Conservation (phyloP, 2,329 filamentous ascomycete genomes). For the Neonectria coccinea region DNA sequence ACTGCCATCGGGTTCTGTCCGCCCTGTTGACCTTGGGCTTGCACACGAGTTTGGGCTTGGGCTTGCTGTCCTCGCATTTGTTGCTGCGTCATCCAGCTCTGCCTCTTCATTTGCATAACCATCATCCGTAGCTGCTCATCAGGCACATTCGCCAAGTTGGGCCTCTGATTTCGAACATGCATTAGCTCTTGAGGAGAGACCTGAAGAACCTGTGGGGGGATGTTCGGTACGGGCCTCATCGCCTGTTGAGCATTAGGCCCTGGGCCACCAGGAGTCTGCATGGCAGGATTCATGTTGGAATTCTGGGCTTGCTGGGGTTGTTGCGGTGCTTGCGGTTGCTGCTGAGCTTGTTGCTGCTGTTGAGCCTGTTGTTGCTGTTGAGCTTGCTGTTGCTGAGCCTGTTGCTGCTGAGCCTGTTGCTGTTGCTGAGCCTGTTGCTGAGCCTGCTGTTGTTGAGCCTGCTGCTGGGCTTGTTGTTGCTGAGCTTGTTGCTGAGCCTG, state of each 20-base stretch:
- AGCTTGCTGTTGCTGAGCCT: conserved; percentile 37
- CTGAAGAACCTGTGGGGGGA: conserved; percentile 50
- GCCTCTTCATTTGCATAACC: conserved; percentile 51
- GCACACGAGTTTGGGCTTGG: conserved; percentile 46
- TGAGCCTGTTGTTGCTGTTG: conserved; percentile 37
- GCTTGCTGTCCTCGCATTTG: conserved; percentile 52
- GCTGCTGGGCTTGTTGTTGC: conserved; percentile 40
- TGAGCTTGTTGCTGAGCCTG: conserved; percentile 28
- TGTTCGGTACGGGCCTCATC: conserved; percentile 40
- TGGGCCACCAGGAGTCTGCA: conserved; percentile 38
- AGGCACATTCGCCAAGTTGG: conserved; percentile 44
- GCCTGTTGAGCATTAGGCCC: conserved; percentile 46
- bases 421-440: conserved; percentile 35
- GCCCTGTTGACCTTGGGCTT: conserved; percentile 52
- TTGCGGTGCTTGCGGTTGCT: conserved; percentile 32
- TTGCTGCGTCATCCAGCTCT: conserved; percentile 47
- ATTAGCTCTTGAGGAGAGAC: conserved; percentile 51
- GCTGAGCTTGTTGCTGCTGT: conserved; percentile 40
- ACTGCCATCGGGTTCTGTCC: conserved; percentile 56
- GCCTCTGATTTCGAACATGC: conserved; percentile 44
- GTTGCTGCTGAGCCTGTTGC: conserved; percentile 36
- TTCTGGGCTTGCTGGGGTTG: conserved; percentile 47
- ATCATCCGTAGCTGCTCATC: conserved; percentile 51
- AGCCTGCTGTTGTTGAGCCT: conserved; percentile 23
- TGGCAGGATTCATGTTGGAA: conserved; percentile 43